These are phyloP conservation scores for Saccharomycopsis fodiens DNA, from an alignment of 805 yeast species.

Conservation along the genomic window DNA sequence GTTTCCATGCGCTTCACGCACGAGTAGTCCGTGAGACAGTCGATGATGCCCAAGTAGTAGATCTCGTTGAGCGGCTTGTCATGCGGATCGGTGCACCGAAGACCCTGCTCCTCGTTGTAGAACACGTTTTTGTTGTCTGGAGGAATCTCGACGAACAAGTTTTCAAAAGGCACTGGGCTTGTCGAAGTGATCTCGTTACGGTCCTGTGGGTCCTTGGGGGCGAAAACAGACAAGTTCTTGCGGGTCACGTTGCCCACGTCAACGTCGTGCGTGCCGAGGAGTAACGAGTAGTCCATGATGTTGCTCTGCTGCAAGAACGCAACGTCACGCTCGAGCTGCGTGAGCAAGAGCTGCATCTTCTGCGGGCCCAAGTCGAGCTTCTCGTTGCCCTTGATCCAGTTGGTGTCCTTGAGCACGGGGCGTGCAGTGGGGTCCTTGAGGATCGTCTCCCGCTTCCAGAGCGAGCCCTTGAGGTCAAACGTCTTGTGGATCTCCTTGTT, in stretches of 20 bases:
- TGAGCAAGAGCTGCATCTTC: slow-evolving; percentile 49
- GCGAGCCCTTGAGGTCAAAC: slow-evolving; percentile 90
- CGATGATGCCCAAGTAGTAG: slow-evolving; percentile 90
- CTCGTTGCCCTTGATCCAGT: slow-evolving; percentile 69
- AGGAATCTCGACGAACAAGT: slow-evolving; percentile 18
- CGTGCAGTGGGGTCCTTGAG: slow-evolving; percentile 23
- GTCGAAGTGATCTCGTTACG: slow-evolving; percentile 31
- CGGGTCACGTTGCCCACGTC: slow-evolving; percentile 20
- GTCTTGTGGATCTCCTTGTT: slow-evolving; percentile 77
- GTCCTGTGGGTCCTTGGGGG: slow-evolving; percentile 31
- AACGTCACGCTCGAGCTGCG: slow-evolving; percentile 73
- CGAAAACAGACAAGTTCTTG: slow-evolving; percentile 38
- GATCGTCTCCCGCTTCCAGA: slow-evolving; percentile 65
- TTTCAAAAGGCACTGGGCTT: slow-evolving; percentile 37
- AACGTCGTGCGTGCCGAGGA: slow-evolving; percentile 63
- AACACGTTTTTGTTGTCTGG: slow-evolving; percentile 29
- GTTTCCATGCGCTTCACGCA: slow-evolving; percentile 76
- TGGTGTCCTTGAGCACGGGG: slow-evolving; percentile 73
- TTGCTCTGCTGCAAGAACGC: slow-evolving; percentile 61
- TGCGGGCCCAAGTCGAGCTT: slow-evolving; percentile 69
- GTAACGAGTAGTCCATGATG: slow-evolving; percentile 91
- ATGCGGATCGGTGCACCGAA: slow-evolving; percentile 58
- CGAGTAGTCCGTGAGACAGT: slow-evolving; percentile 80
- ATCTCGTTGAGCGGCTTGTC: slow-evolving; percentile 50
- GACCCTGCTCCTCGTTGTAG: slow-evolving; percentile 80